These are phyloP conservation scores for Mortierella sp. DNA, from an alignment of 371 early-diverging fungal species.

Conservation along the genomic window DNA sequence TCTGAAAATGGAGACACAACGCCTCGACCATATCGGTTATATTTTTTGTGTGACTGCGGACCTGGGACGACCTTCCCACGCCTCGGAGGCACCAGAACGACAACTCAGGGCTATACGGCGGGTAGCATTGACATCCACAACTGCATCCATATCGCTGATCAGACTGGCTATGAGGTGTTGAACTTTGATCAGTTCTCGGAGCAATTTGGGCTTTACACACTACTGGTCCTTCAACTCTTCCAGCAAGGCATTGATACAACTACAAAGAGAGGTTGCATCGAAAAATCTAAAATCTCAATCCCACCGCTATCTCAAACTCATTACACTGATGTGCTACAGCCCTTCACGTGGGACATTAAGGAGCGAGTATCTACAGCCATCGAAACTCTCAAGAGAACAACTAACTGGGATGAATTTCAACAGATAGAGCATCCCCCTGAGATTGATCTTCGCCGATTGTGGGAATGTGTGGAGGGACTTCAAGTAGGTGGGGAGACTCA, in stretches of 20 bases:
- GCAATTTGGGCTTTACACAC: conserved; percentile 16
- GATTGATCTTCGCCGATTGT: conserved; percentile 25
- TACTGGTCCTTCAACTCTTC: conserved; percentile 12
- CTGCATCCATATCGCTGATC: conserved; percentile 37
- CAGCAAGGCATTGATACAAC: conserved; percentile 11
- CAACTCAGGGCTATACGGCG: background rate
- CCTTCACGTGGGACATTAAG: conserved; percentile 36
- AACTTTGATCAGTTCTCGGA: conserved; percentile 22
- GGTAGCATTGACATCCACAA: conserved; percentile 10
- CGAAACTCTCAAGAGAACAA: conserved; percentile 6
- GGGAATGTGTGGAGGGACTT: conserved; percentile 33
- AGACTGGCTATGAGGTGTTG: conserved; percentile 17
- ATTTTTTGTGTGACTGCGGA: conserved; percentile 35
- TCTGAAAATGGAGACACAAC: background rate
- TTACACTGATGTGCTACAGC: conserved; percentile 28
- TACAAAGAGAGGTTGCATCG: background rate
- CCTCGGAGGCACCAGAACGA: background rate
- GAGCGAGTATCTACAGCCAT: conserved; percentile 39
- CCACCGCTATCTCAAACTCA: conserved; percentile 20
- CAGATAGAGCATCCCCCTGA: background rate
- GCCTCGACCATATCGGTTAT: conserved; percentile 12
- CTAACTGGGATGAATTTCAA: background rate
- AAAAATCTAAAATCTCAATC: conserved; percentile 1
- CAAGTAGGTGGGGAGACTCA: conserved; percentile 1
- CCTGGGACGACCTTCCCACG: conserved; percentile 18